These are phyloP conservation scores for Pseudotsuga menziesii DNA, from an alignment of 75 land plant genomes.

Conservation along the genomic window DNA sequence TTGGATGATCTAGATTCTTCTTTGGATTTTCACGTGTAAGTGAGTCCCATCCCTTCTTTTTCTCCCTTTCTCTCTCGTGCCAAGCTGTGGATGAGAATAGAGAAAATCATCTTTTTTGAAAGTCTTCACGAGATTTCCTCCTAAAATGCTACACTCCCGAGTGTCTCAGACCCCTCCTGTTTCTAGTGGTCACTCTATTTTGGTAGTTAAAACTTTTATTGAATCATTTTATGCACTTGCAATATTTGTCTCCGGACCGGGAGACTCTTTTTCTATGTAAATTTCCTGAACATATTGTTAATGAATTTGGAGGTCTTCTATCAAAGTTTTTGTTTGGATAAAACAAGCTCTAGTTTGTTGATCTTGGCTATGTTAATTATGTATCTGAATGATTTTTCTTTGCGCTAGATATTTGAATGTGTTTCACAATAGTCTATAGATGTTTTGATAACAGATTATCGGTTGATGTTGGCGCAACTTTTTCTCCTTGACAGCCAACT, in stretches of 20 bases:
- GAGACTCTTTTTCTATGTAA: background rate
- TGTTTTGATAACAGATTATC: no score
- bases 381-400: no score
- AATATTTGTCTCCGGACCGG: background rate
- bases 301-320: background rate
- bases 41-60: background rate
- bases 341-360: no score
- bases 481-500: no score
- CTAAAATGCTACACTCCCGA: background rate
- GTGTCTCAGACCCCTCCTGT: background rate
- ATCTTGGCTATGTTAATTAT: no score
- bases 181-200: background rate
- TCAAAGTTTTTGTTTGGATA: no score
- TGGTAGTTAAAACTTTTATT: background rate
- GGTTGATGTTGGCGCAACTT: no score
- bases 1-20: background rate
- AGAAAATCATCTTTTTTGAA: background rate
- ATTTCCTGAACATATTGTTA: background rate
- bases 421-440: no score
- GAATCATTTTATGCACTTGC: background rate
- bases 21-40: background rate
- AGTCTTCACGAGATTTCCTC: background rate
- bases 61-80: background rate
- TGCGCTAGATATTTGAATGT: no score
- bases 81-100: background rate